Evolutionary conservation across 73 alveolate genomes (phyloP).

Genomic region (Tetrahymena borealis): DNA sequence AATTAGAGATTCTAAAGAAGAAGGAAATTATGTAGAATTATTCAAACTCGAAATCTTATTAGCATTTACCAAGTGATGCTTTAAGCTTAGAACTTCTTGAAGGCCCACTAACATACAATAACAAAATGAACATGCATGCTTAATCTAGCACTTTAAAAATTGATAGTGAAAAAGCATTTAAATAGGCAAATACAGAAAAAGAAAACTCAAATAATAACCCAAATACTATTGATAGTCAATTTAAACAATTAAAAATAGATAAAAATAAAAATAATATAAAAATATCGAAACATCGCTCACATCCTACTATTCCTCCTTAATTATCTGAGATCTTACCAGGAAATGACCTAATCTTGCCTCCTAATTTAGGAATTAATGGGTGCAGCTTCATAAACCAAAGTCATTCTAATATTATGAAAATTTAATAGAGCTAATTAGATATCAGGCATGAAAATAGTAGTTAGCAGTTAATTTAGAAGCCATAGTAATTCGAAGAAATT

Average conservation of each 20-base stretch:
- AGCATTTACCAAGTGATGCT: neutral
- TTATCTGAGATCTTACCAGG: neutral
- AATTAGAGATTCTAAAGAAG: neutral
- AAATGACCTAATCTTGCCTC: neutral
- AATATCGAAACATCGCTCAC: too few species aligned
- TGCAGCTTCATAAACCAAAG: neutral
- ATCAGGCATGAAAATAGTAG: neutral
- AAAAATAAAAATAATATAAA: too few species aligned
- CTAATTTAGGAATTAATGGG: neutral
- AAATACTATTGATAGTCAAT: too few species aligned
- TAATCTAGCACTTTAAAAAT: neutral
- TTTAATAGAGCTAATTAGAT: neutral
- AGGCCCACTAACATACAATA: neutral
- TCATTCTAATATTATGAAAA: neutral
- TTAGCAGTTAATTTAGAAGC: neutral
- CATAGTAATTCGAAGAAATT: neutral
- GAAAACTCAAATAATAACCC: too few species aligned
- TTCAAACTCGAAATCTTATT: neutral
- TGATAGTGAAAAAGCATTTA: too few species aligned
- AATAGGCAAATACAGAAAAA: too few species aligned
- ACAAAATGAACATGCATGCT: neutral
- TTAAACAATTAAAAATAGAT: too few species aligned
- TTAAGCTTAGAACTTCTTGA: neutral
- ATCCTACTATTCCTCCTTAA: neutral
- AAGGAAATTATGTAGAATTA: neutral